These are phyloP conservation scores for Chenopodium formosanum DNA, from an alignment of 148 eudicot species.

Conservation along the genomic window DNA sequence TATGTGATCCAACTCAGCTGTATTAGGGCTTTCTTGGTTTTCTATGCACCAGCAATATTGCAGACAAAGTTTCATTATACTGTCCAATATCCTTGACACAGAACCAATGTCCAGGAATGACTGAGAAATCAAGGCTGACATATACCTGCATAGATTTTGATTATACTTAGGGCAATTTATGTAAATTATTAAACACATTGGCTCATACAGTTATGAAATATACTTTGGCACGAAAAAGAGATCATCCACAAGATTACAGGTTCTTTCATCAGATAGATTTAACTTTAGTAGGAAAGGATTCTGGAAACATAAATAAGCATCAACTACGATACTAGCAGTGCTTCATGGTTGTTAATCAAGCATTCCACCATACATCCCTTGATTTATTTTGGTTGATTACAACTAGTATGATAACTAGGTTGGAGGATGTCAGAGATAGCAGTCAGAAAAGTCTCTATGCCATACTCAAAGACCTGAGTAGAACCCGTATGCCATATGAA, in stretches of 20 bases:
- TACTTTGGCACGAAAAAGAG: background rate
- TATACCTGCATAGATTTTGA: conserved; percentile 62
- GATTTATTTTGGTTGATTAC: too few species aligned
- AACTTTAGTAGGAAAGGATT: background rate
- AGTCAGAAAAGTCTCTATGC: background rate
- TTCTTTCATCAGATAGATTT: background rate
- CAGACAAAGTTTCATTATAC: conserved; percentile 92
- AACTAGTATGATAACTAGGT: too few species aligned
- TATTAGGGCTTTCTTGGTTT: conserved; percentile 68
- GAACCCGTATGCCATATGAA: background rate
- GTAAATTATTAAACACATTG: background rate
- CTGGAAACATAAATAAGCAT: background rate
- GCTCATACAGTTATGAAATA: background rate
- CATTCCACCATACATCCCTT: background rate
- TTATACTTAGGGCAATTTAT: background rate
- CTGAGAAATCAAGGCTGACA: conserved; percentile 94
- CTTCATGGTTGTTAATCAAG: background rate
- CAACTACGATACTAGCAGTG: background rate
- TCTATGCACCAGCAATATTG: conserved; percentile 96
- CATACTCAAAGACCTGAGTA: background rate
- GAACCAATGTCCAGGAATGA: conserved; percentile 98
- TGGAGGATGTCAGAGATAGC: background rate
- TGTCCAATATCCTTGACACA: conserved; percentile 88
- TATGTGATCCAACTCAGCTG: conserved; percentile 76
- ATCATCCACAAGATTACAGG: background rate